These are phyloP conservation scores for Apiospora sp. DNA, from an alignment of 2,329 filamentous ascomycete genomes.

Conservation along the genomic window DNA sequence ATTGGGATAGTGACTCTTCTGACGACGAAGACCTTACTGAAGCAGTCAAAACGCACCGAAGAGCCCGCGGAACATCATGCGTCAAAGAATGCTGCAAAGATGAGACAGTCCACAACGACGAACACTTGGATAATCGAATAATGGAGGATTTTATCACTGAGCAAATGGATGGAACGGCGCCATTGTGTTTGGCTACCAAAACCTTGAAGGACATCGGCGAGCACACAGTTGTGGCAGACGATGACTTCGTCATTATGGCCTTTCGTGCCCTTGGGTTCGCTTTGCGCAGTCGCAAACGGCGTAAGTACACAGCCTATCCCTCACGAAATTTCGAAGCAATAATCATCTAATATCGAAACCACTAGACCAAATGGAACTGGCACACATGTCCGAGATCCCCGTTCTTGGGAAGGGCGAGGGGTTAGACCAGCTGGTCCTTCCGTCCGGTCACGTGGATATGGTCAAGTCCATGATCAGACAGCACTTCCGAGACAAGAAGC, in stretches of 20 bases:
- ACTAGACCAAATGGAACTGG: neutral
- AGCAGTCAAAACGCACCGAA: too few species aligned
- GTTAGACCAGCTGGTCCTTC: neutral
- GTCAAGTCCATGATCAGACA: conserved; percentile 5
- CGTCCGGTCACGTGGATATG: neutral
- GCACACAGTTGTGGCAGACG: neutral
- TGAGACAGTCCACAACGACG: neutral
- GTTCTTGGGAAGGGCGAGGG: neutral
- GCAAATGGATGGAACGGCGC: neutral
- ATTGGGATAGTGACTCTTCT: too few species aligned
- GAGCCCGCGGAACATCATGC: neutral
- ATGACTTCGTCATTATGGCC: neutral
- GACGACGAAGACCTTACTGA: too few species aligned
- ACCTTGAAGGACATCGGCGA: neutral
- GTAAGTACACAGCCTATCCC: neutral
- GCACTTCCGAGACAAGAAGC: neutral
- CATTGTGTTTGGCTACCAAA: fast-evolving
- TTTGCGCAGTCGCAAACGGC: neutral
- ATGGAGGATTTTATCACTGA: neutral
- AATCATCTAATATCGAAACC: neutral
- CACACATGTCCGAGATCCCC: neutral
- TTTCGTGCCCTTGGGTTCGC: neutral
- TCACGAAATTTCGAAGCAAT: too few species aligned
- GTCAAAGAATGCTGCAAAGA: neutral
- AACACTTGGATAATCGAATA: neutral